Evolutionary conservation across 805 yeast species (phyloP).

Genomic region (Debaryomyces castellii): DNA sequence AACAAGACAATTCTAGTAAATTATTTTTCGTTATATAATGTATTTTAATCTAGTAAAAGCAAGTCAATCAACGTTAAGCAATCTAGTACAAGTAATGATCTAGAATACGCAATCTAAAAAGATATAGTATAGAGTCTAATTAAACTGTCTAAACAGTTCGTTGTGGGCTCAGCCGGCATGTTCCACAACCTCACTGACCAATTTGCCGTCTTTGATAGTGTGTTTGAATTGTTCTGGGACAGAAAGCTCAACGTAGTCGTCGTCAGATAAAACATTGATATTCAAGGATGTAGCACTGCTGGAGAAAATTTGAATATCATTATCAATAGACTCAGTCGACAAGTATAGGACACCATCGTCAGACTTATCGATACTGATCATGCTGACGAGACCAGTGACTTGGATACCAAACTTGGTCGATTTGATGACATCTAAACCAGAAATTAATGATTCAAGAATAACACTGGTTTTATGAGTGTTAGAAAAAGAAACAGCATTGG

Average conservation of each 20-base stretch:
- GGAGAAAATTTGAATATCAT: conserved; percentile 69
- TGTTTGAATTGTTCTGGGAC: conserved; percentile 92
- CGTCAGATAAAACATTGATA: conserved; percentile 73
- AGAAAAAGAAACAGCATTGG: conserved; percentile 80
- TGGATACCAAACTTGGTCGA: conserved; percentile 81
- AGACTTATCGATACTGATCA: conserved; percentile 83
- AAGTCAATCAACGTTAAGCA: too few species aligned
- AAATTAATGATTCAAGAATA: conserved; percentile 78
- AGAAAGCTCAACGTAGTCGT: conserved; percentile 76
- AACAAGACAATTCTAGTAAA: too few species aligned
- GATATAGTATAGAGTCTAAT: too few species aligned
- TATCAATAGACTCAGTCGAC: conserved; percentile 64
- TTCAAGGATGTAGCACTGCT: conserved; percentile 84
- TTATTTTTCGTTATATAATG: too few species aligned
- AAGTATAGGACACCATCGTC: conserved; percentile 84
- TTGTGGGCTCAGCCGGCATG: conserved; percentile 60
- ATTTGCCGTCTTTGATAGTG: conserved; percentile 57
- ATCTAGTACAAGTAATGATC: too few species aligned
- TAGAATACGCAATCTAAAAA: too few species aligned
- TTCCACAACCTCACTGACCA: conserved; percentile 73
- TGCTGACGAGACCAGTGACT: conserved; percentile 77
- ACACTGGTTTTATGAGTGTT: conserved; percentile 72
- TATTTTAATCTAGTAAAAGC: too few species aligned
- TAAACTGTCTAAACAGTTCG: background rate
- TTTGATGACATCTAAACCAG: conserved; percentile 87